Conservation (phyloP, 345 rosid species). For the Dipteronia dyeriana region DNA sequence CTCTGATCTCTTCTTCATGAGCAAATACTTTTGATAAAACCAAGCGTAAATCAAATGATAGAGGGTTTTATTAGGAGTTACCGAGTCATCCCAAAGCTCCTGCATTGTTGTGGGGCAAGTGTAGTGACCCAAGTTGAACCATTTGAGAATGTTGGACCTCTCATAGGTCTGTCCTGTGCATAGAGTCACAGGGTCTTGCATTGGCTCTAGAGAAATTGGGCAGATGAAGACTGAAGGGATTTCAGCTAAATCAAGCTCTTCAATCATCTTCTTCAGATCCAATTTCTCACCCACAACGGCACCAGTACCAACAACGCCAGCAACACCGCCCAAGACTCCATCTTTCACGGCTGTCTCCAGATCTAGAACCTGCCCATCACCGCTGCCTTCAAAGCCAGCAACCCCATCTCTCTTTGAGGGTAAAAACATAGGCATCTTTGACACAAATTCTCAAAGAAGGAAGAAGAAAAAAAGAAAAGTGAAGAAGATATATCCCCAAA, state of each 20-base stretch:
- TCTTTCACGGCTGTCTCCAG: slow-evolving; percentile 71
- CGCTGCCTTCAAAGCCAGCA: slow-evolving; percentile 38
- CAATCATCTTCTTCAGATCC: slow-evolving; percentile 68
- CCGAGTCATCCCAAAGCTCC: slow-evolving; percentile 69
- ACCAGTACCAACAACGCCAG: slow-evolving; percentile 37
- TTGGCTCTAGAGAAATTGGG: slow-evolving; percentile 76
- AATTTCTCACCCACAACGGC: slow-evolving; percentile 40
- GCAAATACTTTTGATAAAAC: slow-evolving; percentile 62
- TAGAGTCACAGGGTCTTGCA: slow-evolving; percentile 76
- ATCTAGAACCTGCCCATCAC: slow-evolving; percentile 64
- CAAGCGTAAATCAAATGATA: slow-evolving; percentile 65
- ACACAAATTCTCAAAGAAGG: slow-evolving; percentile 16
- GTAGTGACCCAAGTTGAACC: slow-evolving; percentile 65
- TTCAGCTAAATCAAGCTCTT: slow-evolving; percentile 57
- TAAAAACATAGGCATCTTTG: slow-evolving; percentile 60
- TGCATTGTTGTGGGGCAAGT: slow-evolving; percentile 84
- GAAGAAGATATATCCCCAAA: not conserved
- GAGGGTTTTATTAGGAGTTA: slow-evolving; percentile 66
- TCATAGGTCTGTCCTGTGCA: slow-evolving; percentile 83
- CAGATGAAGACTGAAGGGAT: slow-evolving; percentile 69
- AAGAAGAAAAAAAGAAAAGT: not conserved
- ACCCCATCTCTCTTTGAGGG: slow-evolving; percentile 42
- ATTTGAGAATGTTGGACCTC: slow-evolving; percentile 64
- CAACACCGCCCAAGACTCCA: slow-evolving; percentile 61
- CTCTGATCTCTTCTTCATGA: slow-evolving; percentile 63